A percentile compares a stretch with the other conserved stretches of the same genome.
phyloP scores from a whole-genome alignment of 2,329 filamentous ascomycete genomes.

The Beauveria asiatica region DNA sequence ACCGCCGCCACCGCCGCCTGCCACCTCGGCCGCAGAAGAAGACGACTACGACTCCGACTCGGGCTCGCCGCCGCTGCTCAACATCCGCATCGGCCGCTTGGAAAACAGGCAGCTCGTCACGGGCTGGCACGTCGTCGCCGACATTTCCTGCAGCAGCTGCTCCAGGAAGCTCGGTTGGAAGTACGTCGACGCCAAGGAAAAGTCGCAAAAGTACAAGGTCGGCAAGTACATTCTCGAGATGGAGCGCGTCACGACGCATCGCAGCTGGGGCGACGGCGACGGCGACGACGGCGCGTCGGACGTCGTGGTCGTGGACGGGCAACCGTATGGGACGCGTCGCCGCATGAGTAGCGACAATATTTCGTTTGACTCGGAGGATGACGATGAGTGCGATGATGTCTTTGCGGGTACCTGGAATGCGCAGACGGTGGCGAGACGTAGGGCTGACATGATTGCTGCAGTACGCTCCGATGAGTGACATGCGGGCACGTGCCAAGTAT shows the following conservation, averaged over 20 bases:
- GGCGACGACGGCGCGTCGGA: background rate
- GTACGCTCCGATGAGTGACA: background rate
- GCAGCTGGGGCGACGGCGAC: conserved; percentile 36
- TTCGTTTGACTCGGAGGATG: conserved; percentile 54
- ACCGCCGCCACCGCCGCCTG: conserved; percentile 17
- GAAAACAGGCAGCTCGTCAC: conserved; percentile 53
- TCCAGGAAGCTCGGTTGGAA: conserved; percentile 56
- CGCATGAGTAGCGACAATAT: conserved; percentile 24
- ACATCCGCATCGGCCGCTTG: conserved; percentile 45
- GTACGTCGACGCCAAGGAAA: conserved; percentile 54
- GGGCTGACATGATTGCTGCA: conserved; percentile 27
- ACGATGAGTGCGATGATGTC: conserved; percentile 59
- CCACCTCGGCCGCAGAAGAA: conserved; percentile 10
- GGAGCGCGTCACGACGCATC: conserved; percentile 43
- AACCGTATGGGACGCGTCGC: conserved; percentile 7
- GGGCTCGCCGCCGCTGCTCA: conserved; percentile 29
- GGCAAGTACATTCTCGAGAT: conserved; percentile 62
- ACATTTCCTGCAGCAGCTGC: conserved; percentile 52
- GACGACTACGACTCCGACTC: conserved; percentile 10
- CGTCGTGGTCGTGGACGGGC: conserved; percentile 7
- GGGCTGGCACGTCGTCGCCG: conserved; percentile 55
- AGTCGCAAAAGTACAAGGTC: conserved; percentile 56
- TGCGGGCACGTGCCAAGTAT: no score
- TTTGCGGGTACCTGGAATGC: conserved; percentile 56
- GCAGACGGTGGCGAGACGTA: conserved; percentile 38